Percentiles rank a stretch among this genome's conserved stretches.
Conservation (phyloP, 768 basidiomycete genomes). For the Lentinula aciculospora region DNA sequence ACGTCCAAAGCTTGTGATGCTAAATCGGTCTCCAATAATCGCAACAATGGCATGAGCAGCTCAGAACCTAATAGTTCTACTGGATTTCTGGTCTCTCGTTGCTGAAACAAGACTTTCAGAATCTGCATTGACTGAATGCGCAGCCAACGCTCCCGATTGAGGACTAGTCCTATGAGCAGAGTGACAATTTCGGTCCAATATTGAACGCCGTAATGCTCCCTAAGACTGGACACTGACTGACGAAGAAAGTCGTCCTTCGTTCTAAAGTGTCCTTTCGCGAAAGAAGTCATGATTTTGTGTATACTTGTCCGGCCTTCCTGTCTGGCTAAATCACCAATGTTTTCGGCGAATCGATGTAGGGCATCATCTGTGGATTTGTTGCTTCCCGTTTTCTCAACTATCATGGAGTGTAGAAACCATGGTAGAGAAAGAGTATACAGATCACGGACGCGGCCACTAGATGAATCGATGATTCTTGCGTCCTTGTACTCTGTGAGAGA, state of each 20-base stretch:
- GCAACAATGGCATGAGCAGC: constrained; percentile 84
- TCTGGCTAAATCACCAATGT: constrained; percentile 68
- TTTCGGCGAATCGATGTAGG: constrained; percentile 65
- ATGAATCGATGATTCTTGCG: constrained; percentile 62
- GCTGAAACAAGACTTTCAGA: constrained; percentile 84
- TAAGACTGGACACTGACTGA: constrained; percentile 78
- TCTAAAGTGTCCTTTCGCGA: constrained; percentile 81
- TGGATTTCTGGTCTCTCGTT: constrained; percentile 70
- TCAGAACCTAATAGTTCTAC: constrained; percentile 78
- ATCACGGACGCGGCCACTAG: constrained; percentile 71
- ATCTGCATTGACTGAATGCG: constrained; percentile 81
- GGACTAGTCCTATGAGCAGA: constrained; percentile 77
- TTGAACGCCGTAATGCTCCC: constrained; percentile 76
- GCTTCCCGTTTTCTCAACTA: constrained; percentile 35
- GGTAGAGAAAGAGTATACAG: constrained; percentile 80
- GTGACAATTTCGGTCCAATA: constrained; percentile 80
- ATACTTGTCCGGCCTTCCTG: constrained; percentile 73
- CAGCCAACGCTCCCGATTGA: constrained; percentile 81
- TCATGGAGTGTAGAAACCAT: constrained; percentile 82
- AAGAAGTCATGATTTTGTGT: constrained; percentile 83
- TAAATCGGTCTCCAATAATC: constrained; percentile 83
- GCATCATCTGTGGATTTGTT: constrained; percentile 40
- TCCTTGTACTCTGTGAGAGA: constrained; percentile 56
- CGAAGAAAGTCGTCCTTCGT: constrained; percentile 92
- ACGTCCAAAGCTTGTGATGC: constrained; percentile 86